Evolutionary conservation across 116 monocot species (phyloP).

Genomic region (Cymodocea nodosa): DNA sequence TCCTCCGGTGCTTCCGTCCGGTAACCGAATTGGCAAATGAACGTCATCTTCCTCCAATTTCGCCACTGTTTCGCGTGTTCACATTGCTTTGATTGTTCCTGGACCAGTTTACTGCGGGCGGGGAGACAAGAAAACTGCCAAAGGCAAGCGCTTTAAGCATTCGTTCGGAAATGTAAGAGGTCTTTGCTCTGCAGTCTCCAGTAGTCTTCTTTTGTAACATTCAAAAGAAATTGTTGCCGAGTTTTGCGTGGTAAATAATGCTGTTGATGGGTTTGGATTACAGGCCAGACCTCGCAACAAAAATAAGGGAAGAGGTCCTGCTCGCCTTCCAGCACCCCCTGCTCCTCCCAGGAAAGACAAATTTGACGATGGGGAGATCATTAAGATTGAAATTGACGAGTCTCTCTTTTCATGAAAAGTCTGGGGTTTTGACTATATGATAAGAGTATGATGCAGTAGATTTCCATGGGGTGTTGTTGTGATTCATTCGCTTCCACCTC

Average conservation of each 20-base stretch:
- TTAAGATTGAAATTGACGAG: constrained; percentile 70
- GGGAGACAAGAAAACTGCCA: constrained; percentile 88
- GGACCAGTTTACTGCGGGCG: constrained; percentile 65
- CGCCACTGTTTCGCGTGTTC: not conserved
- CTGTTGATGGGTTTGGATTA: not conserved
- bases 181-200: not conserved
- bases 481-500: not conserved
- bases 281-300: constrained; percentile 75
- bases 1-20: constrained; percentile 1
- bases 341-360: constrained; percentile 63
- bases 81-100: not conserved
- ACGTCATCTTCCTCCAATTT: not conserved
- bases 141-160: constrained; percentile 83
- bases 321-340: constrained; percentile 39
- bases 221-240: not conserved
- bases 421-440: not conserved
- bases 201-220: not conserved
- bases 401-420: constrained; percentile 32
- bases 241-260: not conserved
- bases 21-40: constrained; percentile 12
- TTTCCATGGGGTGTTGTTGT: not conserved
- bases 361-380: constrained; percentile 71
- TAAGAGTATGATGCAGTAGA: not conserved
- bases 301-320: constrained; percentile 77
- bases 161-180: constrained; percentile 70